Percentiles rank a stretch among this genome's conserved stretches.
These are phyloP conservation scores for Pugionium dolabratum DNA, from an alignment of 345 rosid species.

Conservation along the genomic window DNA sequence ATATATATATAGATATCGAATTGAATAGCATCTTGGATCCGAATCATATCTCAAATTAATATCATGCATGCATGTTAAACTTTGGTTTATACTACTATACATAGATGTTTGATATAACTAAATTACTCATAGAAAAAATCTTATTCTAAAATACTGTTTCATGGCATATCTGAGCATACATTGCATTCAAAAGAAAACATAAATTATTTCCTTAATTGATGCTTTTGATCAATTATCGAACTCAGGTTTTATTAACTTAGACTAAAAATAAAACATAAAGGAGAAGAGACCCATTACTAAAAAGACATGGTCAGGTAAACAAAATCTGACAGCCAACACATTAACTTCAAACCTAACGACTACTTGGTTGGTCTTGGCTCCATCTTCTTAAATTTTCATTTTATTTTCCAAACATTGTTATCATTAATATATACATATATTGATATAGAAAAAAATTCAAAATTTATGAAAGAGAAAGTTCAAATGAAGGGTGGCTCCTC, in stretches of 20 bases:
- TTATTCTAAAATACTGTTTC: background rate
- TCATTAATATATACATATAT: background rate
- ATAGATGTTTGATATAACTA: conserved; percentile 2
- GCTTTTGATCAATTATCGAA: conserved; percentile 9
- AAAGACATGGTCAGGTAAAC: conserved; percentile 45
- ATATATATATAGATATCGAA: conserved; percentile 5
- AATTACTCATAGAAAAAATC: background rate
- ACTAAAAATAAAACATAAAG: conserved; percentile 33
- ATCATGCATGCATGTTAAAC: conserved; percentile 23
- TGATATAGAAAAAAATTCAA: conserved; percentile 17
- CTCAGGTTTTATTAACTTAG: conserved; percentile 3
- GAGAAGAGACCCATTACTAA: conserved; percentile 30
- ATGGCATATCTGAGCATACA: background rate
- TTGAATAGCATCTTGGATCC: conserved; percentile 31
- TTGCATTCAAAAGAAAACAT: background rate
- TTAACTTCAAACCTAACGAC: conserved; percentile 45
- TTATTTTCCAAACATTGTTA: conserved; percentile 24
- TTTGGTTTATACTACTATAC: background rate
- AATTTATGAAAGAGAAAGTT: conserved; percentile 32
- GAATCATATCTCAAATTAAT: conserved; percentile 26
- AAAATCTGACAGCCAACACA: conserved; percentile 41
- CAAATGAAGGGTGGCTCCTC: conserved; percentile 36
- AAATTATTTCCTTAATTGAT: conserved; percentile 8
- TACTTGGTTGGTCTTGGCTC: conserved; percentile 42
- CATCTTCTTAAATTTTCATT: conserved; percentile 35